phyloP scores from a whole-genome alignment of 768 basidiomycete species.

The Cantharellus anzutake region DNA sequence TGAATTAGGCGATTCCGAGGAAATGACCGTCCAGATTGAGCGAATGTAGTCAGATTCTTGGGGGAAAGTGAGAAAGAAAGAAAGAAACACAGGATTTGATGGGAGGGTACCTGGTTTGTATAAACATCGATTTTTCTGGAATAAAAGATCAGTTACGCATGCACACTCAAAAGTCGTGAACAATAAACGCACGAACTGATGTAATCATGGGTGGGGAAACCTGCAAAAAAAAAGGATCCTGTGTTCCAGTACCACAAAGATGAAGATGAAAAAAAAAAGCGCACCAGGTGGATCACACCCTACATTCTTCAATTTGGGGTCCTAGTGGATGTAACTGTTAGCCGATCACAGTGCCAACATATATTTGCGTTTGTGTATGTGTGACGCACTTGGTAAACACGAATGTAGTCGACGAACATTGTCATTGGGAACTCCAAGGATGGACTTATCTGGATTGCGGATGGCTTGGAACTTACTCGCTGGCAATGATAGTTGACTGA shows the following conservation, averaged over 20 bases:
- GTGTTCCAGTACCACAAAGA: no score
- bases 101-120: conserved; percentile 1
- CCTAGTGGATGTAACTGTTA: not conserved
- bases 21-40: conserved; percentile 47
- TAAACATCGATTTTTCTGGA: conserved; percentile 1
- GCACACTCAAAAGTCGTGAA: not conserved
- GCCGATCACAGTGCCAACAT: not conserved
- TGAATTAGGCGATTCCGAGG: conserved; percentile 48
- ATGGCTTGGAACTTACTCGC: conserved; percentile 75
- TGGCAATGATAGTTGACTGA: conserved; percentile 34
- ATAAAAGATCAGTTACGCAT: not conserved
- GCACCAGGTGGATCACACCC: conserved; percentile 53
- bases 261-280: no score
- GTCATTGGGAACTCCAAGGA: conserved; percentile 53
- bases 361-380: not conserved
- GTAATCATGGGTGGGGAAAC: conserved; percentile 65
- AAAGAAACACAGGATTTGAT: not conserved
- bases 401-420: conserved; percentile 77
- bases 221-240: conserved; percentile 7
- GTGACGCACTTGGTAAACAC: conserved; percentile 68
- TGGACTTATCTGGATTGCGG: conserved; percentile 51
- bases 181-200: conserved; percentile 36
- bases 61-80: not conserved
- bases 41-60: conserved; percentile 8
- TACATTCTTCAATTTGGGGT: conserved; percentile 33